A percentile compares a stretch with the other conserved stretches of the same genome.
Evolutionary conservation across 192 early-diverging fungal genomes (phyloP).

Genomic region (Umbelopsis vinacea): DNA sequence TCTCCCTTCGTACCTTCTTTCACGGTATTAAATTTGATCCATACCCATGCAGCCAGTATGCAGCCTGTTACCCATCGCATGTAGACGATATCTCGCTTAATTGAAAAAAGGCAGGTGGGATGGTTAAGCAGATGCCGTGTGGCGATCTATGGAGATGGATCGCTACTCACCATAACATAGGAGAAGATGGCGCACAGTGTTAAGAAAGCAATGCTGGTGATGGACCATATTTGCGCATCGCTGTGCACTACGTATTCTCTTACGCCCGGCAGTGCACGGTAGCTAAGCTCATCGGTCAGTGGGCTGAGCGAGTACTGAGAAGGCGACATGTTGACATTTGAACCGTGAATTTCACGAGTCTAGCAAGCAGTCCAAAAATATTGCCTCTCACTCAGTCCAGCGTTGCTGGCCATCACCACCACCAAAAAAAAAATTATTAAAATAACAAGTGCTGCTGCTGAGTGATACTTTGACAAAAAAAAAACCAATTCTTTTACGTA

Average conservation of each 20-base stretch:
- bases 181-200: not conserved
- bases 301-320: not conserved
- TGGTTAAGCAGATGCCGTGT: not conserved
- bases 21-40: constrained; percentile 39
- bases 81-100: not conserved
- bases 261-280: constrained; percentile 8
- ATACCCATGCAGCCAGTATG: constrained; percentile 25
- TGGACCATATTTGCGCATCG: constrained; percentile 2
- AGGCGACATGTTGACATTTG: constrained; percentile 4
- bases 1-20: constrained; percentile 38
- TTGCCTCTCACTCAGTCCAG: too few species aligned
- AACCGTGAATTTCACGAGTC: not conserved
- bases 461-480: not conserved
- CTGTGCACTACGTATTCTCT: constrained; percentile 14
- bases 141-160: not conserved
- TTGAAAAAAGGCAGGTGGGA: not conserved
- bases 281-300: constrained; percentile 4
- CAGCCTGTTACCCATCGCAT: not conserved
- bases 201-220: not conserved
- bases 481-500: not conserved
- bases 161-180: not conserved
- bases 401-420: too few species aligned
- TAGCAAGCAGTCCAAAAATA: not conserved
- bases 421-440: too few species aligned
- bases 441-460: too few species aligned